Conservation (phyloP, 768 basidiomycete species). For the Naganishia antarctica region DNA sequence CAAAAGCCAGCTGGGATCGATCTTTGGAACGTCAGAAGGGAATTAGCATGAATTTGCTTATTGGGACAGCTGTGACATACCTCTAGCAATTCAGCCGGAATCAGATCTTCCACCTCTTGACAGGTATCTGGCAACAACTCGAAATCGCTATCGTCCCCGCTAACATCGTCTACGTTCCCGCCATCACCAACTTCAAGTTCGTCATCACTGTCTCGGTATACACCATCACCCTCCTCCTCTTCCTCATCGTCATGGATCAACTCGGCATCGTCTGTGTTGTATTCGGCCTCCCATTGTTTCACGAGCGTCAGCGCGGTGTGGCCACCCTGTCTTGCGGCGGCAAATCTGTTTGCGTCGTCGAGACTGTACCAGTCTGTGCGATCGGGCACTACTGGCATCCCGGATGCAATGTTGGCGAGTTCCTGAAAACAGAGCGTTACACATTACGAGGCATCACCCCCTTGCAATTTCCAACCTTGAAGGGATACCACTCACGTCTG, state of each 20-base stretch:
- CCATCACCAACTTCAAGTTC: not conserved
- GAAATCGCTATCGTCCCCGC: not conserved
- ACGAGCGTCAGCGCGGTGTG: not conserved
- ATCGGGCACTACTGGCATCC: slow-evolving; percentile 32
- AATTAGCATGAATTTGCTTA: not conserved
- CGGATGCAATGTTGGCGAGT: slow-evolving; percentile 40
- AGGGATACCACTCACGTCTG: slow-evolving; percentile 56
- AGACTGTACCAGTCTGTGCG: slow-evolving; percentile 39
- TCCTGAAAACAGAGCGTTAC: slow-evolving; percentile 23
- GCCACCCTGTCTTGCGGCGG: not conserved
- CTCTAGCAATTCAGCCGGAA: not conserved
- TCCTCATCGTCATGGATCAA: not conserved
- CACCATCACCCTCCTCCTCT: not conserved
- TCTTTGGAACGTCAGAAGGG: not conserved
- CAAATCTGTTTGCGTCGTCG: slow-evolving; percentile 22
- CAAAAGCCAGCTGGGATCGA: not conserved
- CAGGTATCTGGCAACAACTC: not conserved
- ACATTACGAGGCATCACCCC: too few species aligned
- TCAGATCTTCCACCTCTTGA: not conserved
- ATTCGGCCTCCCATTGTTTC: too few species aligned
- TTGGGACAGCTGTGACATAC: not conserved
- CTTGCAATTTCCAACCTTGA: not conserved
- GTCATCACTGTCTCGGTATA: too few species aligned
- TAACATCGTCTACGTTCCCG: not conserved
- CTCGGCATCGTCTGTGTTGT: too few species aligned